Evolutionary conservation across 768 basidiomycete species (phyloP), one percentile per base, ranked within the genome.

Genomic region (Amanita jacksonii): DNA sequence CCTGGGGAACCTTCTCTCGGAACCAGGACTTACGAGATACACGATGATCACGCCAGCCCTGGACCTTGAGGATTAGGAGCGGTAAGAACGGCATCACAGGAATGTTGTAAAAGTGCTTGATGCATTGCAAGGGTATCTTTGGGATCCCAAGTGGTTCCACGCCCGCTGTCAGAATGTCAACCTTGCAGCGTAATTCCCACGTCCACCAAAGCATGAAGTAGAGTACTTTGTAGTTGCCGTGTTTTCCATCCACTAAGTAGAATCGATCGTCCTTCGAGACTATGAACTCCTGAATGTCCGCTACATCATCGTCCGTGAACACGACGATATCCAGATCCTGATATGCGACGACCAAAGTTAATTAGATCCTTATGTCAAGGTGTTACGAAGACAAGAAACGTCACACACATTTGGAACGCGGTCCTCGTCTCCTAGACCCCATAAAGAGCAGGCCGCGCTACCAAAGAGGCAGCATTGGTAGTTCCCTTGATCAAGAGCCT

Each of bases 41-140:
- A 4, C 60, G 51, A 47, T 70, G 69, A 48, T 70, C 65, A 27
- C 52, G 48, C 71, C 71, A 72, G 1, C 61, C 69, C 34, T 64
- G 58, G 6, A 73, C 50, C 46, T 72, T 73, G 37, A 70, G 49
- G 12, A 70, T 52, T 3, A 72, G 54, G 9, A 71, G 51, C 4
- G 59, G 53, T 3, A 67, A 48, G 38, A 70, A 59, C 0, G 69
- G 69, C 47, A 63, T 55, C 1, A 69, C 51, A 0, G 69, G 71
- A 18, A 71, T 51, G 32, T 60, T 22, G 39, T 51, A 49, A 19
- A 52, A 44, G 41, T 50, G 52, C 9, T 42, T 46, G 38, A 65
- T 58, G 2, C 45, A 33, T 1, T 38, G 30, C 0, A 47, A 10
- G 4, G 64, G 61, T 10, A 68, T 58, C 6, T 42, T 31, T 5